A percentile compares a stretch with the other conserved stretches of the same genome.
Evolutionary conservation across 2,329 filamentous ascomycete genomes (phyloP).

Genomic region (Aspergillus niger): DNA sequence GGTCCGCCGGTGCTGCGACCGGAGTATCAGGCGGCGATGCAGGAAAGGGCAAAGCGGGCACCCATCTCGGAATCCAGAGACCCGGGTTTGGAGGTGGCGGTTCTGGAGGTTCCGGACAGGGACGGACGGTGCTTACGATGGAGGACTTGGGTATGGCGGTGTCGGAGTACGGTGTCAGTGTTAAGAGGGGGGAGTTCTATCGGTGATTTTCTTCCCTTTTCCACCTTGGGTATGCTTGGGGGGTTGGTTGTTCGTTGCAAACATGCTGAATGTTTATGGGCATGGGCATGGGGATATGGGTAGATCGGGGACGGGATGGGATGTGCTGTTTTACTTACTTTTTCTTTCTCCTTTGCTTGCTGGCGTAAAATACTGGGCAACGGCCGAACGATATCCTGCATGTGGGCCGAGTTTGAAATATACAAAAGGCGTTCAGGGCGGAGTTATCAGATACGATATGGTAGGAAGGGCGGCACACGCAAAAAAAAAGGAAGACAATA

Average conservation of each 20-base stretch:
- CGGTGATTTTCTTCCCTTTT: constrained; percentile 51
- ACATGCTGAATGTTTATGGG: neutral
- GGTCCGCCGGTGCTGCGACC: constrained; percentile 51
- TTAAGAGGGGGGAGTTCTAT: constrained; percentile 97
- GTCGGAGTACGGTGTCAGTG: constrained; percentile 94
- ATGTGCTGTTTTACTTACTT: neutral
- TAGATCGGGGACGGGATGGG: neutral
- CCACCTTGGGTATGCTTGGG: neutral
- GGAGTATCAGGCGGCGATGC: constrained; percentile 52
- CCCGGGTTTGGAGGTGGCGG: constrained; percentile 85
- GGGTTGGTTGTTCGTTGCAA: neutral
- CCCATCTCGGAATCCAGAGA: constrained; percentile 70
- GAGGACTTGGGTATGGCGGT: constrained; percentile 98
- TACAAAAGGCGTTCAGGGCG: neutral
- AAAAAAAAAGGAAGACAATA: neutral
- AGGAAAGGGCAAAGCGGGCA: constrained; percentile 53
- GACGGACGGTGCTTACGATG: constrained; percentile 94
- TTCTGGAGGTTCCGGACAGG: constrained; percentile 77
- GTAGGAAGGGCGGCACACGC: no score
- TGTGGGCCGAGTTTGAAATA: neutral
- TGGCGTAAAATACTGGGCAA: neutral
- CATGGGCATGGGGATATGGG: neutral
- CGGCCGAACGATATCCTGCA: constrained; percentile 8
- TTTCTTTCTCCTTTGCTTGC: neutral
- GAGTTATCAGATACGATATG: no score